Conservation (phyloP, 768 basidiomycete genomes). For the Tricholoma bakamatsutake region DNA sequence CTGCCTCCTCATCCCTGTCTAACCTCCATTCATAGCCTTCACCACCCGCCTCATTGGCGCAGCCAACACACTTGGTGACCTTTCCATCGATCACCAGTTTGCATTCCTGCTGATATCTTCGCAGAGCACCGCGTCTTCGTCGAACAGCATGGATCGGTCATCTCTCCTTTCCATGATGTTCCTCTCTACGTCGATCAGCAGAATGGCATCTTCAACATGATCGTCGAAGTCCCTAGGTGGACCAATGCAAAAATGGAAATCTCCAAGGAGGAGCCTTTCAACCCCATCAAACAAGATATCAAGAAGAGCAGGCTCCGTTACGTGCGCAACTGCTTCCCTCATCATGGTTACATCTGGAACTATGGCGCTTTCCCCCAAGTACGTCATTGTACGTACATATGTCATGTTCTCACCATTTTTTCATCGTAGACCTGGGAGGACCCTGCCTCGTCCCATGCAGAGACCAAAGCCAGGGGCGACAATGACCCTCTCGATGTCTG, state of each 20-base stretch:
- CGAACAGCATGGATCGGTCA: conserved; percentile 81
- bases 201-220: conserved; percentile 97
- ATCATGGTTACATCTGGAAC: conserved; percentile 99
- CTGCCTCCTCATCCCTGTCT: conserved; percentile 12
- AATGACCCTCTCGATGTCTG: conserved; percentile 99
- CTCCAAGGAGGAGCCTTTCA: conserved; percentile 96
- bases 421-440: conserved; percentile 92
- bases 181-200: conserved; percentile 95
- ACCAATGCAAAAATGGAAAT: conserved; percentile 99
- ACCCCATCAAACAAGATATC: conserved; percentile 99
- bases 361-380: conserved; percentile 99
- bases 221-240: conserved; percentile 98
- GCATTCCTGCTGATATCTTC: conserved; percentile 13
- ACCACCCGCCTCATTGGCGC: conserved; percentile 77
- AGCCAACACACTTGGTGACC: conserved; percentile 86
- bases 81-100: conserved; percentile 11
- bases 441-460: conserved; percentile 76
- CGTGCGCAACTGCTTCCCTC: conserved; percentile 99
- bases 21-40: conserved; percentile 43
- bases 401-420: conserved; percentile 4
- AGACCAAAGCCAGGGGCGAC: conserved; percentile 98
- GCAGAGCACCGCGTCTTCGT: conserved; percentile 93
- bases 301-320: conserved; percentile 95
- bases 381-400: conserved; percentile 15
- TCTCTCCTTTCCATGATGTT: conserved; percentile 93